phyloP scores from a whole-genome alignment of 2,329 filamentous ascomycete species.

The Cladosporium sphaerospermum region DNA sequence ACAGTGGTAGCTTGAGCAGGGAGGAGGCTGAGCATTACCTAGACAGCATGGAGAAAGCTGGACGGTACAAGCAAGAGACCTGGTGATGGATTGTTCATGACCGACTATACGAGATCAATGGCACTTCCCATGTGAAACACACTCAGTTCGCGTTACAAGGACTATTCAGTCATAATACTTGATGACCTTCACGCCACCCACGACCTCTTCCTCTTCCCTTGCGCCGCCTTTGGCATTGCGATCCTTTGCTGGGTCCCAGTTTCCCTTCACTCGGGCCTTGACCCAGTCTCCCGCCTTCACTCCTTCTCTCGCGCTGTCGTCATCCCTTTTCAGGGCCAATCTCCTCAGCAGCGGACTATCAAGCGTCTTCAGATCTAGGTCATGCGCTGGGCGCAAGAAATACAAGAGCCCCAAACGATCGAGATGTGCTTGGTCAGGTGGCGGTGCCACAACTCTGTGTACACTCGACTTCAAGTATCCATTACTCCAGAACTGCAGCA shows the following conservation, averaged over 20 bases:
- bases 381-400: slow-evolving; percentile 30
- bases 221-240: slow-evolving; percentile 12
- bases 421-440: slow-evolving; percentile 41
- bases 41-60: slow-evolving; percentile 53
- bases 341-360: slow-evolving; percentile 23
- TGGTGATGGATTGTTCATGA: slow-evolving; percentile 43
- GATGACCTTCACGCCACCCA: slow-evolving; percentile 26
- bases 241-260: slow-evolving; percentile 20
- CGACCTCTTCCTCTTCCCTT: slow-evolving; percentile 24
- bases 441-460: slow-evolving; percentile 46
- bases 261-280: slow-evolving; percentile 23
- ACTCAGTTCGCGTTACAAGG: slow-evolving; percentile 28
- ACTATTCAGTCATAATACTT: slow-evolving; percentile 25
- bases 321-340: slow-evolving; percentile 18
- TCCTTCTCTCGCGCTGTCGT: slow-evolving; percentile 17
- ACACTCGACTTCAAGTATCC: slow-evolving; percentile 44
- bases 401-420: slow-evolving; percentile 41
- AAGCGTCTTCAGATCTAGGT: slow-evolving; percentile 23
- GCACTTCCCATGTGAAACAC: background rate
- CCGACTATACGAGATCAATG: background rate
- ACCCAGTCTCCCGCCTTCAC: slow-evolving; percentile 27
- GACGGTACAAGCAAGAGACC: slow-evolving; percentile 63
- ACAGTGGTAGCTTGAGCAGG: slow-evolving; percentile 34
- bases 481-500: slow-evolving; percentile 34
- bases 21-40: slow-evolving; percentile 52